Percentiles rank a stretch among this genome's conserved stretches.
These are phyloP conservation scores for Venturia aucupariae DNA, from an alignment of 2,329 filamentous ascomycete species.

Conservation along the genomic window DNA sequence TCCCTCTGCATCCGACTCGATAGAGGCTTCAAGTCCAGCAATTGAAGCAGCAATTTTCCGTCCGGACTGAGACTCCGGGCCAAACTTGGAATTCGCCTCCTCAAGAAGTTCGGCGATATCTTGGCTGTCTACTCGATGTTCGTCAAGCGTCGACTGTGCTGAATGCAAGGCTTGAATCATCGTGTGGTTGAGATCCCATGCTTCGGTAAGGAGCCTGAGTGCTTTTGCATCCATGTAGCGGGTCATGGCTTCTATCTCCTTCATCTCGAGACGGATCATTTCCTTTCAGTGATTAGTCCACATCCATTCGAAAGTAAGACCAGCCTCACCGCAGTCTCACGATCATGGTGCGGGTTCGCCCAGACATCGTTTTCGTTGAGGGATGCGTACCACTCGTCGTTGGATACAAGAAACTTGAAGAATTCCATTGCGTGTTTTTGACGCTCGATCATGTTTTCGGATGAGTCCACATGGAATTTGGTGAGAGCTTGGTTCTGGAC, in stretches of 20 bases:
- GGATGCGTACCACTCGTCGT: neutral
- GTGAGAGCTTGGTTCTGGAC: neutral
- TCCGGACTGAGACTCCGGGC: neutral
- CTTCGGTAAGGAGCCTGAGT: neutral
- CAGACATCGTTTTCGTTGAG: neutral
- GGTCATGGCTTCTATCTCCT: neutral
- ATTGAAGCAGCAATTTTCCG: neutral
- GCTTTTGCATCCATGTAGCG: neutral
- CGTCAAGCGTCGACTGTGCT: neutral
- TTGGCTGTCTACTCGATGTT: neutral
- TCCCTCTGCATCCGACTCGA: neutral
- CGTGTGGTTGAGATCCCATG: neutral
- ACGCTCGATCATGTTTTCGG: neutral
- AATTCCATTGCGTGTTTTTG: neutral
- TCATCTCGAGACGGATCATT: neutral
- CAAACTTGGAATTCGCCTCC: neutral
- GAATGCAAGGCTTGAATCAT: neutral
- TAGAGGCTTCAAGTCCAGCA: neutral
- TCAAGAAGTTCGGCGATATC: neutral
- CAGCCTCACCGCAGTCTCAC: neutral
- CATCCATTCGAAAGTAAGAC: neutral
- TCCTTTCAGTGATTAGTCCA: neutral
- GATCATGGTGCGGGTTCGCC: neutral
- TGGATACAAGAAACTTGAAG: neutral
- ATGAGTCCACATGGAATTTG: neutral